A percentile compares a stretch with the other conserved stretches of the same genome.
Conservation (phyloP, 108 stramenopile genomes). For the Ochromonas danica region DNA sequence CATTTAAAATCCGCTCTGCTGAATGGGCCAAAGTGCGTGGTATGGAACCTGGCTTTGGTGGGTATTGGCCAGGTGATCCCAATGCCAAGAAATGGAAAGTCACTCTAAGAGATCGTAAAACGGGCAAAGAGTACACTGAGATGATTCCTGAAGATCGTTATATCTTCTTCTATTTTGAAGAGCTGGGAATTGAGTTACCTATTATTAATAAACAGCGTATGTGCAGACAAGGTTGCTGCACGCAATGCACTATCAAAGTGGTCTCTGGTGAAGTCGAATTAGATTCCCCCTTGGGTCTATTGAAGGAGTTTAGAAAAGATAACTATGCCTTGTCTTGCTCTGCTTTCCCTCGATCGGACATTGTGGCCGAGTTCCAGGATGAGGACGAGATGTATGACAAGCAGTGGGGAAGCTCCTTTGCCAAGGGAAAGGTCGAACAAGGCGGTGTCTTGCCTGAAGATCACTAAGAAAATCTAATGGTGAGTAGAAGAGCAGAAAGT, state of each 20-base stretch:
- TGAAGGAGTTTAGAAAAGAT: conserved; percentile 44
- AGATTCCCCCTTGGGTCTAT: conserved; percentile 52
- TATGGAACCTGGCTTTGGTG: conserved; percentile 39
- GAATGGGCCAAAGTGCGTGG: background rate
- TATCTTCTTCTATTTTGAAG: conserved; percentile 54
- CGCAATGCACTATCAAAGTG: conserved; percentile 53
- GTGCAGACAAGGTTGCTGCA: conserved; percentile 59
- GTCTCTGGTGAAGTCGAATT: conserved; percentile 51
- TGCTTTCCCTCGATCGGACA: conserved; percentile 49
- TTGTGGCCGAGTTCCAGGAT: conserved; percentile 47
- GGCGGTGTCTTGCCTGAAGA: conserved; percentile 55
- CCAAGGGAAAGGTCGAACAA: conserved; percentile 55
- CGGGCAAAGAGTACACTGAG: conserved; percentile 30
- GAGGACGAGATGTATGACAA: conserved; percentile 57
- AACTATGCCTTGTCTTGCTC: conserved; percentile 54
- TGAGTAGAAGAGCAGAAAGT: too few relatives aligned
- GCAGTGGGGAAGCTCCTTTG: conserved; percentile 55
- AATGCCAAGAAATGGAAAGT: conserved; percentile 47
- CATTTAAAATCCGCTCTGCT: too few relatives aligned
- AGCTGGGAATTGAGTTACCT: conserved; percentile 46
- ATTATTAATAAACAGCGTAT: conserved; percentile 52
- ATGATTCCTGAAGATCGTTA: conserved; percentile 55
- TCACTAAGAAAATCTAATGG: too few relatives aligned
- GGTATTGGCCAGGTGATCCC: conserved; percentile 54
- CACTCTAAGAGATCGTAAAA: conserved; percentile 39